Base-by-base conservation (phyloP, 2,329 filamentous ascomycete species). In the Drechmeria coniospora region DNA sequence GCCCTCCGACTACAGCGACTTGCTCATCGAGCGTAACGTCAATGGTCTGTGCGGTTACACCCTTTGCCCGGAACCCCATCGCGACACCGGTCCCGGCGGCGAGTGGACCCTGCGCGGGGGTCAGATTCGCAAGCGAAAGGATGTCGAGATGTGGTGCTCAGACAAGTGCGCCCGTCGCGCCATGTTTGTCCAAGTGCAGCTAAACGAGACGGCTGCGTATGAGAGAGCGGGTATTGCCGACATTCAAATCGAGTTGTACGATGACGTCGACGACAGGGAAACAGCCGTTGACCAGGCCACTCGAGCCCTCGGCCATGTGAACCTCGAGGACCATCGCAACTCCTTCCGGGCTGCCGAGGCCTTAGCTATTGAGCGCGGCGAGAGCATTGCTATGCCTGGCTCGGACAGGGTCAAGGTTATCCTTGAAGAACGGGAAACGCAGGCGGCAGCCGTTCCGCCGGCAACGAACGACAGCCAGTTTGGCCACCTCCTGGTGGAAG, bases 11-110 rank as follows among this genome's bases (percentile, higher is more conserved):
- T 92, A 92, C 57, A 83, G 93, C 46, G 79, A 81, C 37, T 61
- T 95, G 27, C 74, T 94, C 34, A 68, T 79, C 37, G 90, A 98
- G 59, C 79, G 90, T 43, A 92, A 92, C 49, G 78, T 82, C 38
- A 76, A 81, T 41, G 70, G 67, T 23, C 64, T 70, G 13, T 98
- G 90, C 54, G 90, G 84, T 2, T 95, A 94, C 49, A 63, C 69
- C 0, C 63, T 95, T 16, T 98, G 90, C 50, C 56, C 70, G 1
- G 65, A 64, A 11, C 63, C 70, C n/a, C 74, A 73, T 21, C 60
- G 65, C 18, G 61, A 62, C 18, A 61, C 68, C 28, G 56, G 62
- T 11, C 56, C 60, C 8, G 66, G 63, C 2, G 74, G 72, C 11
- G 69, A 72, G 37, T 86, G 74, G 57, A 77, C 79, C 44, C 63